phyloP scores from a whole-genome alignment of 2,329 filamentous ascomycete species.

The Whalleya microplaca region DNA sequence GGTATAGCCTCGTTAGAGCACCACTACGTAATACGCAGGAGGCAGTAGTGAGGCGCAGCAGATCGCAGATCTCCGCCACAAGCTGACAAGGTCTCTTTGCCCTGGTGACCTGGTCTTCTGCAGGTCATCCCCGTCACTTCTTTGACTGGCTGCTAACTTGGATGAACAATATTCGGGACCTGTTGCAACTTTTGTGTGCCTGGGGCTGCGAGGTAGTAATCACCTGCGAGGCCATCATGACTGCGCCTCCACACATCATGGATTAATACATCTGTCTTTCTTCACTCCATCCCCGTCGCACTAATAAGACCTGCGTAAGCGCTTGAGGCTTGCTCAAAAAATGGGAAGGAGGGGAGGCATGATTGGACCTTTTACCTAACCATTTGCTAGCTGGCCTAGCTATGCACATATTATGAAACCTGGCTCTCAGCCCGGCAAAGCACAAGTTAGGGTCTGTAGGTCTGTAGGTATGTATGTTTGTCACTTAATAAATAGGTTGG shows the following conservation, averaged over 20 bases:
- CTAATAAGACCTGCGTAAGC: slow-evolving; percentile 1
- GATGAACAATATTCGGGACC: too few species aligned
- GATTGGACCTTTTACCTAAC: too few species aligned
- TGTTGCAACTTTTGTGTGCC: too few species aligned
- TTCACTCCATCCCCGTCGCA: background rate
- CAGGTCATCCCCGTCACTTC: too few species aligned
- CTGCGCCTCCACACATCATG: slow-evolving; percentile 17
- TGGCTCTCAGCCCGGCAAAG: background rate
- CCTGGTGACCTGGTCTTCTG: background rate
- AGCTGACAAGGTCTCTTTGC: background rate
- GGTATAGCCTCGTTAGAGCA: background rate
- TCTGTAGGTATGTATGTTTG: background rate
- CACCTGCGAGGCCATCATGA: slow-evolving; percentile 17
- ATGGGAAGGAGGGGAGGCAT: too few species aligned
- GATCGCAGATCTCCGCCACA: background rate
- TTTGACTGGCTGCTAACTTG: too few species aligned
- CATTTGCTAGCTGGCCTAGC: too few species aligned
- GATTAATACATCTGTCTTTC: background rate
- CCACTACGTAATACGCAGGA: slow-evolving; percentile 1
- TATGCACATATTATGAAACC: too few species aligned
- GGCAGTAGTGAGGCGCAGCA: slow-evolving; percentile 16
- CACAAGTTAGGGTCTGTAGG: background rate
- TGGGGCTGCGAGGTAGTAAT: slow-evolving; percentile 8
- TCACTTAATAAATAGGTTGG: background rate
- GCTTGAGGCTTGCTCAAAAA: too few species aligned